Evolutionary conservation across 2,329 filamentous ascomycete genomes (phyloP).

Genomic region (Parascedosporium putredinis): DNA sequence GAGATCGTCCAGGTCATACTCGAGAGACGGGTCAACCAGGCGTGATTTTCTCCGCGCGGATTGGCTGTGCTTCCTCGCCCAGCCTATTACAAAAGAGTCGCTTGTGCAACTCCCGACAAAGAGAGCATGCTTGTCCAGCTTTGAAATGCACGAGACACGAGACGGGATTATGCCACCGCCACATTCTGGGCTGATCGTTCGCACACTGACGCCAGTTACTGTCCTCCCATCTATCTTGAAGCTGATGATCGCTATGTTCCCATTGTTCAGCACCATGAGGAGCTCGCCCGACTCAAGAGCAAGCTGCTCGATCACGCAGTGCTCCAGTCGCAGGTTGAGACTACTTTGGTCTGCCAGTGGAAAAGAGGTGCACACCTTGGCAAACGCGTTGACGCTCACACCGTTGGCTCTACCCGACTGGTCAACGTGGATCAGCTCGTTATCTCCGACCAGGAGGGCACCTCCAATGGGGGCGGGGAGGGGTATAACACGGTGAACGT

Average conservation of each 20-base stretch:
- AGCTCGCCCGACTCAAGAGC: constrained; percentile 71
- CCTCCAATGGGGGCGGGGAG: constrained; percentile 81
- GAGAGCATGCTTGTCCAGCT: constrained; percentile 55
- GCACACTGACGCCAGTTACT: constrained; percentile 75
- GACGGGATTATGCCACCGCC: constrained; percentile 54
- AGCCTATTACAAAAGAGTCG: constrained; percentile 73
- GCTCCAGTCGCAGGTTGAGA: constrained; percentile 69
- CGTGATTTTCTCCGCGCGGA: constrained; percentile 55
- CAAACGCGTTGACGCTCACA: constrained; percentile 85
- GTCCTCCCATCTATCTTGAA: constrained; percentile 87
- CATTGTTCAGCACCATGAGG: constrained; percentile 69
- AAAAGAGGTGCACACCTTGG: constrained; percentile 72
- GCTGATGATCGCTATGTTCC: constrained; percentile 61
- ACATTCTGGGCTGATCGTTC: constrained; percentile 48
- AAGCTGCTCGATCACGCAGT: constrained; percentile 66
- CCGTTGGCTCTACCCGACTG: constrained; percentile 91
- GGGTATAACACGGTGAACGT: constrained; percentile 73
- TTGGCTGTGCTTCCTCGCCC: constrained; percentile 56
- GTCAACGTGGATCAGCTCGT: constrained; percentile 90
- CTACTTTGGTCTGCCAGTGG: constrained; percentile 78
- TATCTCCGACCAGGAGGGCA: constrained; percentile 73
- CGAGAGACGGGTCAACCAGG: constrained; percentile 41
- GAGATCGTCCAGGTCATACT: constrained; percentile 38
- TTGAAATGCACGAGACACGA: constrained; percentile 58
- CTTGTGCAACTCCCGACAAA: constrained; percentile 81